A percentile compares a stretch with the other conserved stretches of the same genome.
These are phyloP conservation scores for Gnomoniopsis sp. DNA, from an alignment of 2,329 filamentous ascomycete genomes.

Conservation along the genomic window DNA sequence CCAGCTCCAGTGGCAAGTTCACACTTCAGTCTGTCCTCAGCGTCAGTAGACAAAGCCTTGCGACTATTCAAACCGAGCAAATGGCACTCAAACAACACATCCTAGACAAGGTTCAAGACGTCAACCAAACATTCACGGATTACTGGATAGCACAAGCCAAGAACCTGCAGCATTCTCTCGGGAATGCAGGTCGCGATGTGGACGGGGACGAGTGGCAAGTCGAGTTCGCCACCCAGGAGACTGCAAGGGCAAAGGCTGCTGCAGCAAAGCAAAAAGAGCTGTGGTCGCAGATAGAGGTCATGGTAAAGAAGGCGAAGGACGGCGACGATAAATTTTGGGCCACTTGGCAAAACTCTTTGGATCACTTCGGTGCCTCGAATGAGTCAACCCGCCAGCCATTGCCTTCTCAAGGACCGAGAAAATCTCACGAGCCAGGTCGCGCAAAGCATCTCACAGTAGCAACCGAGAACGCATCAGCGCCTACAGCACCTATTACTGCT, in stretches of 20 bases:
- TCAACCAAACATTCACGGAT: too few relatives aligned
- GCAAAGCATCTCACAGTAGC: too few relatives aligned
- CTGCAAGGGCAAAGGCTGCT: background rate
- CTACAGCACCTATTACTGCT: too few relatives aligned
- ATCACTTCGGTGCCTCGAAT: background rate
- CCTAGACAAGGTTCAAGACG: background rate
- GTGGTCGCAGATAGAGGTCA: background rate
- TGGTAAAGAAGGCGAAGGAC: background rate
- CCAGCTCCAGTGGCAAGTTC: too few relatives aligned
- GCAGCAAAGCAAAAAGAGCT: background rate
- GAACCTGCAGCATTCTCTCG: background rate
- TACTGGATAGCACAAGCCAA: constrained; percentile 4
- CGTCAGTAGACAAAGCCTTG: too few relatives aligned
- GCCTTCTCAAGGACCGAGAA: too few relatives aligned
- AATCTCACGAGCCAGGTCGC: too few relatives aligned
- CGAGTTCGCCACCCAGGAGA: background rate
- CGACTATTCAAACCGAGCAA: too few relatives aligned
- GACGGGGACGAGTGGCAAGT: background rate
- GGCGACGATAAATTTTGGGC: constrained; percentile 6
- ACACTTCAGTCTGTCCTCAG: too few relatives aligned
- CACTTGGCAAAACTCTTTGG: background rate
- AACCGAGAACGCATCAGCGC: too few relatives aligned
- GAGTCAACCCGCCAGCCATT: background rate
- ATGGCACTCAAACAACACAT: too few relatives aligned
- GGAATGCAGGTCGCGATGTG: background rate